These are phyloP conservation scores for Lolium multiflorum DNA, from an alignment of 176 grass and related monocot species.

Conservation along the genomic window DNA sequence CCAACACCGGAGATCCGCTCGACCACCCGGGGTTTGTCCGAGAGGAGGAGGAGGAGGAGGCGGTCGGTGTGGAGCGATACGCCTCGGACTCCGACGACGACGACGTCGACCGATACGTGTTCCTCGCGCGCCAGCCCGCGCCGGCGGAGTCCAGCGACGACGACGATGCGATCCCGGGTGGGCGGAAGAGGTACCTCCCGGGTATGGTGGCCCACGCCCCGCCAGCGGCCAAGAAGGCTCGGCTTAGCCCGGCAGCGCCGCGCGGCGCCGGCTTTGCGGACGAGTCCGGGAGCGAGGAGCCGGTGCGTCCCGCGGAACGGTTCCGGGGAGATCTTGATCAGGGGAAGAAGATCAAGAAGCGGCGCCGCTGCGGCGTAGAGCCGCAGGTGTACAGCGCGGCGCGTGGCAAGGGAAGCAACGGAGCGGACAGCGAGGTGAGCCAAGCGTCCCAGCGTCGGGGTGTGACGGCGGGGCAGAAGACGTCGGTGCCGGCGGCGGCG, in stretches of 20 bases:
- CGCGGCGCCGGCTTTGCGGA: neutral
- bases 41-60: neutral
- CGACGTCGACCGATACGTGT: slow-evolving; percentile 48
- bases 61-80: neutral
- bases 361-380: neutral
- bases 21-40: neutral
- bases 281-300: slow-evolving; percentile 4
- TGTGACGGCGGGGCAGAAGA: neutral
- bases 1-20: slow-evolving; percentile 9
- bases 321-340: neutral
- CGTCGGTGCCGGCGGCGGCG: neutral
- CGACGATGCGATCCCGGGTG: neutral
- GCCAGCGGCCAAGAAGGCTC: neutral
- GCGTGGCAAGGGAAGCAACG: neutral
- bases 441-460: neutral
- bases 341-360: slow-evolving; percentile 29
- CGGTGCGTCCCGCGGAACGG: neutral
- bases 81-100: slow-evolving; percentile 26
- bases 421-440: neutral
- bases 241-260: neutral
- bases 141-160: neutral
- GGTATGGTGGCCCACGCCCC: neutral
- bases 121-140: slow-evolving; percentile 45
- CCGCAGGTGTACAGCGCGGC: neutral
- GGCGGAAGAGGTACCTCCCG: neutral